Base-by-base conservation (phyloP, 495 filamentous ascomycete genomes). In the Trichoderma gamsii region DNA sequence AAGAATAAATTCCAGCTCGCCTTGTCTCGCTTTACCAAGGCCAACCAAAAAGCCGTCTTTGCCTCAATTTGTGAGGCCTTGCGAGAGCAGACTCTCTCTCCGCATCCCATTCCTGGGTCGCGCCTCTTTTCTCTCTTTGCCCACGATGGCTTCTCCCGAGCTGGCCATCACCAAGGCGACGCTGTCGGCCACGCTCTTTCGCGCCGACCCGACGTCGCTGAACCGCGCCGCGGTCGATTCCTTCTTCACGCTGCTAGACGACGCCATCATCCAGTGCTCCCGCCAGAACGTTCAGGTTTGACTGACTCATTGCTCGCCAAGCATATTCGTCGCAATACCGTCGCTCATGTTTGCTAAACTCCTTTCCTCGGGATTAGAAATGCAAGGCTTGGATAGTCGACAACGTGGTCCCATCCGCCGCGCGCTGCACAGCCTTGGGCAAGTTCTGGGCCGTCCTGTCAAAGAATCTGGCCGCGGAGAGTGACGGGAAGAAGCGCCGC, bases 241-340 rank as follows among this genome's bases (percentile, higher is more conserved):
- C 46, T 91, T 95, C 73, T 88, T 93, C 76, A 72, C 79, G 68
- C 79, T 85, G 64, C 83, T 97, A 70, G 86, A 90, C 73, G 79
- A 84, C 74, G 85, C 84, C 67, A 77, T 92, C 73, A 81, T 83
- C 77, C 87, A 89, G 79, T 94, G 92, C 86, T 90, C 91, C 71
- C 82, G 87, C 68, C 75, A 81, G 81, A 96, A 96, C 81, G 89
- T 97, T 84, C 93, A 97, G 93, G 93, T 97, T 92, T 93, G 92
- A 91, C 78, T 80, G 78, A 80, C 77, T 79, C 74, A 74, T 74
- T 32, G 56, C 51, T 49, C 38, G 23, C 44, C 44, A 35, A 35
- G 43, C 70, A 64, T 68, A n/a, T 69, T 51, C 68, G 27, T 32
- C 69, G 16, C 35, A 25, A 41, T 56, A 4, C 29, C 51, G 16